phyloP scores from a whole-genome alignment of 768 basidiomycete genomes.

The Lentinus brumalis region DNA sequence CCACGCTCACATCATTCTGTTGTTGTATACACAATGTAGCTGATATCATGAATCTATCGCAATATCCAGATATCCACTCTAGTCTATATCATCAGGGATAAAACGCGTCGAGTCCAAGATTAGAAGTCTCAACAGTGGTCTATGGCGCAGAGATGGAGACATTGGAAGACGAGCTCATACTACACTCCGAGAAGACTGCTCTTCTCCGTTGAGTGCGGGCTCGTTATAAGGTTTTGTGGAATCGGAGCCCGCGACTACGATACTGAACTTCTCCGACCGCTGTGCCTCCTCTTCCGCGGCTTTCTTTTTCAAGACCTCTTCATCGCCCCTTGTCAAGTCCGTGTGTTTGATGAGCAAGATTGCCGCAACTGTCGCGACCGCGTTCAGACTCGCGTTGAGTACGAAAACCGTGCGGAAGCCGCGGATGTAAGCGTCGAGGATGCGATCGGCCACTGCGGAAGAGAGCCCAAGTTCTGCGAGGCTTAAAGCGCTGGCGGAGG shows the following conservation, averaged over 20 bases:
- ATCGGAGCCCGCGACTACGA: neutral
- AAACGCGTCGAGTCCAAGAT: too few relatives aligned
- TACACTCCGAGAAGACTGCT: too few relatives aligned
- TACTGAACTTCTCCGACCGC: slow-evolving; percentile 18
- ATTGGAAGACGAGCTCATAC: too few relatives aligned
- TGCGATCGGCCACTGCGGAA: slow-evolving; percentile 36
- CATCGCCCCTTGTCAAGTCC: slow-evolving; percentile 59
- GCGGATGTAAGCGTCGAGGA: slow-evolving; percentile 53
- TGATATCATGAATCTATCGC: too few relatives aligned
- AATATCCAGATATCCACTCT: too few relatives aligned
- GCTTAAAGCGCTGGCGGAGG: slow-evolving; percentile 27
- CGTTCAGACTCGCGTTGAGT: slow-evolving; percentile 57
- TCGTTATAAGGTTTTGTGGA: neutral
- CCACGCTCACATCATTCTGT: neutral
- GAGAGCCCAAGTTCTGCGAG: slow-evolving; percentile 37
- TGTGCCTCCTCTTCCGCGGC: slow-evolving; percentile 28
- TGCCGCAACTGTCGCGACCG: slow-evolving; percentile 54
- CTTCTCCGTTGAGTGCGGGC: neutral
- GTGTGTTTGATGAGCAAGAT: slow-evolving; percentile 63
- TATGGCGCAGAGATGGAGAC: too few relatives aligned
- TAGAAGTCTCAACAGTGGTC: too few relatives aligned
- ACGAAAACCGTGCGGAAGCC: slow-evolving; percentile 66
- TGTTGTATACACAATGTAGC: too few relatives aligned
- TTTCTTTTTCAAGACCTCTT: slow-evolving; percentile 48
- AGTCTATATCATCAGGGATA: too few relatives aligned